Conservation (phyloP, 768 basidiomycete genomes). For the Rhodotorula paludigena region DNA sequence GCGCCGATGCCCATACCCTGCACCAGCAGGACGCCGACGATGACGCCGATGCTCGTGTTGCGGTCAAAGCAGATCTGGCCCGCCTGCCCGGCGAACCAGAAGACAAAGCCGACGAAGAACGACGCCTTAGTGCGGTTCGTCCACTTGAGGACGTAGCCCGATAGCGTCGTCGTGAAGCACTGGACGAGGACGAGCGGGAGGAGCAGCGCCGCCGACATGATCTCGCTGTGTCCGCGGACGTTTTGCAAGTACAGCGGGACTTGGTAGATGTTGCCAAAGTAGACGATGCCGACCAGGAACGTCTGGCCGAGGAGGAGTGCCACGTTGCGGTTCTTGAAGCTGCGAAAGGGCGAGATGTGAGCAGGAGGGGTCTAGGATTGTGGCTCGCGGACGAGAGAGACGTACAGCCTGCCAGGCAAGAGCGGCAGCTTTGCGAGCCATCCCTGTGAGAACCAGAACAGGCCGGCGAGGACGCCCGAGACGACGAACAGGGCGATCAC, state of each 20-base stretch:
- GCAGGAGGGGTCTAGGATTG: not conserved
- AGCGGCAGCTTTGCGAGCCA: constrained; percentile 39
- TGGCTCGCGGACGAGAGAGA: not conserved
- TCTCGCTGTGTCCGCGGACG: constrained; percentile 40
- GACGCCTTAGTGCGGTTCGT: constrained; percentile 43
- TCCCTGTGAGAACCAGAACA: constrained; percentile 37
- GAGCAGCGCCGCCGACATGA: constrained; percentile 42
- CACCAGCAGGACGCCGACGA: constrained; percentile 41
- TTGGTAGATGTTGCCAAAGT: constrained; percentile 45
- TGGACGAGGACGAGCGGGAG: constrained; percentile 44
- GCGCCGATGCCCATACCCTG: constrained; percentile 43
- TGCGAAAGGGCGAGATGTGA: constrained; percentile 12
- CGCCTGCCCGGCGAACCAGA: constrained; percentile 41
- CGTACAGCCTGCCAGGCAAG: constrained; percentile 41
- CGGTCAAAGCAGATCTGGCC: constrained; percentile 41
- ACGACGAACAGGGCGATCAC: constrained; percentile 41
- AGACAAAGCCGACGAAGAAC: constrained; percentile 40
- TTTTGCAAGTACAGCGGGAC: constrained; percentile 43
- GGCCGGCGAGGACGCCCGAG: constrained; percentile 23
- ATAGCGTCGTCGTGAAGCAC: constrained; percentile 33
- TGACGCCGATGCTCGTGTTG: constrained; percentile 20
- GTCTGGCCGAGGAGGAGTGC: constrained; percentile 40
- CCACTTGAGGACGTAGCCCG: constrained; percentile 41
- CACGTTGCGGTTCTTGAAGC: constrained; percentile 40
- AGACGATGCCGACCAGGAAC: constrained; percentile 44